These are phyloP conservation scores for Oehlia diaphana DNA, from an alignment of 192 early-diverging fungal species.

Conservation along the genomic window DNA sequence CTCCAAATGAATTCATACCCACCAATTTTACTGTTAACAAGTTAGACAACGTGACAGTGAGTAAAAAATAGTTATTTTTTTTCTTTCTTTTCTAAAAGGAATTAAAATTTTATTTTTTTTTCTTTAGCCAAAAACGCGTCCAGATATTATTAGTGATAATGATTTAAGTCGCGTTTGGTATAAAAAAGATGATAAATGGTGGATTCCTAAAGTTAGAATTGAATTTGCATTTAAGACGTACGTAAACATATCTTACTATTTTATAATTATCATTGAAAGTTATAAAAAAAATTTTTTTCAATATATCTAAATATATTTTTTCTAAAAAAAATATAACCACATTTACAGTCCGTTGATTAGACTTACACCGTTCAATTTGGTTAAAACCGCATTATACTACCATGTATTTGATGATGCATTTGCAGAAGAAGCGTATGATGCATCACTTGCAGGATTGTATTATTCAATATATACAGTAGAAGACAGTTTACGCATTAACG, in stretches of 20 bases:
- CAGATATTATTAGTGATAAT: constrained; percentile 62
- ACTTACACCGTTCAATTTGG: constrained; percentile 69
- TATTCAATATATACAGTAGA: constrained; percentile 71
- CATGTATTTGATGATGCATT: constrained; percentile 81
- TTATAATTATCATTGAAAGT: constrained; percentile 3
- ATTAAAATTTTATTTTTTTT: background rate
- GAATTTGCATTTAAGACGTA: constrained; percentile 57
- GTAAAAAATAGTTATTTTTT: background rate
- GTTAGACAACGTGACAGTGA: constrained; percentile 26
- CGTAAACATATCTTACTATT: background rate
- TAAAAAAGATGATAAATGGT: constrained; percentile 93
- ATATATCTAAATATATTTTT: background rate
- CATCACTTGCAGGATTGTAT: constrained; percentile 81
- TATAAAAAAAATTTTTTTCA: background rate
- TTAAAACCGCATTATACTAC: constrained; percentile 69
- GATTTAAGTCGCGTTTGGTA: constrained; percentile 77
- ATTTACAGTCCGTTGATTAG: constrained; percentile 68
- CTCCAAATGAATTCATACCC: constrained; percentile 85
- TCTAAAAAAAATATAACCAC: background rate
- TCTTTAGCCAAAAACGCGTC: constrained; percentile 33
- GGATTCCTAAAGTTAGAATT: constrained; percentile 84
- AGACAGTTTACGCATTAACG: constrained; percentile 69
- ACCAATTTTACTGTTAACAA: constrained; percentile 73
- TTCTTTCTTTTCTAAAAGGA: too few relatives aligned
- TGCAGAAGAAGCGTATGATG: constrained; percentile 88